Evolutionary conservation across 768 basidiomycete genomes (phyloP), one percentile per base, ranked within the genome.

Genomic region (Mycena maculata): DNA sequence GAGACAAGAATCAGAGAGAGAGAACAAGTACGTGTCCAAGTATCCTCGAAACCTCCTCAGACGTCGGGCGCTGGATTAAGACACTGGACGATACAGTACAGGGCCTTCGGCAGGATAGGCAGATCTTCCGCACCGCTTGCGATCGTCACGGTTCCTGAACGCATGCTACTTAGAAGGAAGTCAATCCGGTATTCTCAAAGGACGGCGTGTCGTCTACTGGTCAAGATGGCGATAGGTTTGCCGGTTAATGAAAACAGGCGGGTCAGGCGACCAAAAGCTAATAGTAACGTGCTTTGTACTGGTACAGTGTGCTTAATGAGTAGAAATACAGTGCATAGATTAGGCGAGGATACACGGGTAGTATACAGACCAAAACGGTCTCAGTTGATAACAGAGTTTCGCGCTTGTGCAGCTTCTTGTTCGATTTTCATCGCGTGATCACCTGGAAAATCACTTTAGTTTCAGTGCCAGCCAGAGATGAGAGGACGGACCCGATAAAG

Each of bases 401-500:
- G 69, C 25, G 65, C 58, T 30, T 71, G 65, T 4, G 67, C 63
- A 18, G 71, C 69, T 36, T 74, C 74, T 60, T 74, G 70, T 28
- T 74, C 72, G 52, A 76, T 68, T 56, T 74, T 76, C 60, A 61
- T 67, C 0, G 75, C 75, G 55, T 74, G 71, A n/a, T 73, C 72
- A 13, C 72, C 75, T 76, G 50, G 20, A 60, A n/a, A 23, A n/a
- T n/a, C 4, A 58, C 13, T 25, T 8, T 13, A 58, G 48, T 15
- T 48, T 25, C 33, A 64, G 53, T 0, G 30, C 7, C 12, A 50
- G 44, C 27, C 28, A 56, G 41, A 39, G 45, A 13, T 55, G 18
- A 45, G 22, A 30, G 12, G 5, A 67, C 78, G 47, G 58, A 80
- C 82, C 77, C 22, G 81, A 79, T n/a, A 81, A 58, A 22, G 82